A percentile compares a stretch with the other conserved stretches of the same genome.
Conservation (phyloP, 352 stramenopile species). For the Phytophthora chlamydospora region DNA sequence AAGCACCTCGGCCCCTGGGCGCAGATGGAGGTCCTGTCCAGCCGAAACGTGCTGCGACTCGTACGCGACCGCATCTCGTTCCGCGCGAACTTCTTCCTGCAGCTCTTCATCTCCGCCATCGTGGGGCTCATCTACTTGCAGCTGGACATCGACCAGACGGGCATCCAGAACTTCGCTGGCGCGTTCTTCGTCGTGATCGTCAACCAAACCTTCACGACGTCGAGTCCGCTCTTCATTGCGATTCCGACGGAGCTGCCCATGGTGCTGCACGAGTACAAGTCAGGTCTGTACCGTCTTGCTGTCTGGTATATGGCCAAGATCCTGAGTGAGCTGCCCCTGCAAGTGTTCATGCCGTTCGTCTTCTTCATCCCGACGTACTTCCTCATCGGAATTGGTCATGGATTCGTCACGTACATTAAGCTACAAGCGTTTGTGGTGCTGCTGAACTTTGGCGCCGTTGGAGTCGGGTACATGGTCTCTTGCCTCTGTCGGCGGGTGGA, state of each 20-base stretch:
- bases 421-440: conserved; percentile 48
- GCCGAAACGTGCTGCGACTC: conserved; percentile 40
- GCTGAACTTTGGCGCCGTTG: conserved; percentile 34
- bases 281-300: conserved; percentile 43
- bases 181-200: conserved; percentile 52
- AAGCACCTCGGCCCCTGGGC: conserved; percentile 20
- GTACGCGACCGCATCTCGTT: conserved; percentile 42
- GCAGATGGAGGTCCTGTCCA: conserved; percentile 39
- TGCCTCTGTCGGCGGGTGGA: conserved; percentile 39
- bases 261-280: conserved; percentile 51
- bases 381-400: conserved; percentile 45
- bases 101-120: conserved; percentile 45
- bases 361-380: conserved; percentile 52
- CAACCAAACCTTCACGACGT: conserved; percentile 46
- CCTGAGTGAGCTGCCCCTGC: conserved; percentile 52
- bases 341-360: conserved; percentile 47
- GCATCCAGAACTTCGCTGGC: conserved; percentile 51
- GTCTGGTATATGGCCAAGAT: conserved; percentile 60
- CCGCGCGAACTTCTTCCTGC: conserved; percentile 18
- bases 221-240: conserved; percentile 25
- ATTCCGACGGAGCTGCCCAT: conserved; percentile 42
- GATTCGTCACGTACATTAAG: conserved; percentile 39
- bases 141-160: conserved; percentile 42
- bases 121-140: conserved; percentile 56
- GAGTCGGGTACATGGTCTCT: conserved; percentile 49